Conservation (phyloP, 1,284 basidiomycete species). For the Naganishia cerealis region DNA sequence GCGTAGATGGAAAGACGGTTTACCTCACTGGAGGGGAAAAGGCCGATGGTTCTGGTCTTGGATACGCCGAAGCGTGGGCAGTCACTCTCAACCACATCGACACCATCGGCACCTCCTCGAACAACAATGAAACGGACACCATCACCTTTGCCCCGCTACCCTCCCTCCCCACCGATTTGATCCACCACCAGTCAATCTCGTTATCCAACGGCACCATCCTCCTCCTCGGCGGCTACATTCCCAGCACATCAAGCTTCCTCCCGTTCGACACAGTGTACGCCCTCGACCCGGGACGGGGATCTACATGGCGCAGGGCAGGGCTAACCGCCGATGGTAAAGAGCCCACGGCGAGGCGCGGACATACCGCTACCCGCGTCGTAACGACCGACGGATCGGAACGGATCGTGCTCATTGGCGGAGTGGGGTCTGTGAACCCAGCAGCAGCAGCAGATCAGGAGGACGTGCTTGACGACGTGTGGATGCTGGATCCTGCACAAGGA, state of each 20-base stretch:
- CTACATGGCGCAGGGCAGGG: neutral
- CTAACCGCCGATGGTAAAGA: too few relatives aligned
- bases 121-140: neutral
- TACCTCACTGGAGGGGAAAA: conserved; percentile 74
- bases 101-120: neutral
- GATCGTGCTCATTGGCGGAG: conserved; percentile 65
- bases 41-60: conserved; percentile 69
- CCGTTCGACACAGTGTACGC: conserved; percentile 59
- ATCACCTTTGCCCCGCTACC: conserved; percentile 63
- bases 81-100: conserved; percentile 52
- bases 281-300: conserved; percentile 60
- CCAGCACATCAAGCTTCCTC: conserved; percentile 57
- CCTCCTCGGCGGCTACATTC: conserved; percentile 63
- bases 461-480: conserved; percentile 66
- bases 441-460: conserved; percentile 57
- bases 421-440: conserved; percentile 57
- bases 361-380: conserved; percentile 61
- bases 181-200: conserved; percentile 69
- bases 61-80: conserved; percentile 65
- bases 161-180: conserved; percentile 65
- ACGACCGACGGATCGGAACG: conserved; percentile 44
- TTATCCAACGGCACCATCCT: conserved; percentile 67
- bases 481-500: conserved; percentile 68
- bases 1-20: conserved; percentile 56
- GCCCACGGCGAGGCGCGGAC: conserved; percentile 62